Percentiles rank a stretch among this genome's conserved stretches.
These are phyloP conservation scores for Lablab purpureus DNA, from an alignment of 306 rosid genomes.

Conservation along the genomic window DNA sequence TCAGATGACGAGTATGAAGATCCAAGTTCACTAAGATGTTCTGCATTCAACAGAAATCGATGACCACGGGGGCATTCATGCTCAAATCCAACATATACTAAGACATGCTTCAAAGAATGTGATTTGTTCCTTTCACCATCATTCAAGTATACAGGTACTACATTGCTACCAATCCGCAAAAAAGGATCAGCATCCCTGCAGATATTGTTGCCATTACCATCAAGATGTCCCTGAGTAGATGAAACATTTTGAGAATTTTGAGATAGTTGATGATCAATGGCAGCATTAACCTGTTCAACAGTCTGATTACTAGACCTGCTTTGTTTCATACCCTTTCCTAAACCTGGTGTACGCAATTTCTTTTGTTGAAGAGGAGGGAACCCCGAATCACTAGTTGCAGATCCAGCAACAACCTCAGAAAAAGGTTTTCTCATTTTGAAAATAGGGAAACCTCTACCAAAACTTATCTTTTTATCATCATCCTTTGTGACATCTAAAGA, in stretches of 20 bases:
- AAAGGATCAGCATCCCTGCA: conserved; percentile 59
- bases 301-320: conserved; percentile 57
- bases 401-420: conserved; percentile 97
- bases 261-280: conserved; percentile 50
- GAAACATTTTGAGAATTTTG: conserved; percentile 58
- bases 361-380: conserved; percentile 91
- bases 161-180: conserved; percentile 76
- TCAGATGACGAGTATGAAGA: conserved; percentile 59
- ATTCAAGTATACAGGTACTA: conserved; percentile 71
- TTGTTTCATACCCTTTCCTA: conserved; percentile 68
- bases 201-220: conserved; percentile 50
- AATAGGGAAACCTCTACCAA: conserved; percentile 76
- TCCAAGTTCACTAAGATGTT: conserved; percentile 81
- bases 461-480: conserved; percentile 68
- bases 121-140: conserved; percentile 57
- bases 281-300: conserved; percentile 52
- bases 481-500: conserved; percentile 53
- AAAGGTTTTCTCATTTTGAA: conserved; percentile 87
- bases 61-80: conserved; percentile 97
- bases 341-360: conserved; percentile 57
- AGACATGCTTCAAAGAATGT: conserved; percentile 57
- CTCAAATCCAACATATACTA: conserved; percentile 85
- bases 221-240: conserved; percentile 50
- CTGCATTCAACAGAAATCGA: conserved; percentile 80
- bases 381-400: conserved; percentile 66